phyloP scores from a whole-genome alignment of 2,329 filamentous ascomycete species.

The Ophiostoma piceae region DNA sequence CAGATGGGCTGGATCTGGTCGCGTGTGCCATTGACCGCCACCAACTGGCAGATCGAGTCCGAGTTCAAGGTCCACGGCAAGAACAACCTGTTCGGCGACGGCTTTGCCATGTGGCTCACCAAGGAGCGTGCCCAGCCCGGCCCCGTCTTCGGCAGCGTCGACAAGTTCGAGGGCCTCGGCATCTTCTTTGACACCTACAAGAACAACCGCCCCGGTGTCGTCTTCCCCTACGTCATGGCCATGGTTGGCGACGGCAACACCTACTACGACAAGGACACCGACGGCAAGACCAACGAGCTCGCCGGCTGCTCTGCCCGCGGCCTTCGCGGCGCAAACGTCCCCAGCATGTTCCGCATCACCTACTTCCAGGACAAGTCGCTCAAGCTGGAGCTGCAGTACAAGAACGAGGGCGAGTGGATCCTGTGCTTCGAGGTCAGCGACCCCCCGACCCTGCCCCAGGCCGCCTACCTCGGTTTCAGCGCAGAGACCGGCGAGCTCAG shows the following conservation, averaged over 20 bases:
- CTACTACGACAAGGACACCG: conserved; percentile 84
- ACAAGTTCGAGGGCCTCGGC: conserved; percentile 89
- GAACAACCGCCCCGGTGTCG: conserved; percentile 92
- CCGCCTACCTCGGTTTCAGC: conserved; percentile 69
- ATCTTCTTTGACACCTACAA: conserved; percentile 99
- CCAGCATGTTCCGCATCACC: conserved; percentile 81
- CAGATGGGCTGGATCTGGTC: conserved; percentile 93
- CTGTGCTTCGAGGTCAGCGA: conserved; percentile 74
- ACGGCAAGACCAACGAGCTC: conserved; percentile 88
- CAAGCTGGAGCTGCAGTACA: conserved; percentile 90
- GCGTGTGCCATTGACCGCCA: conserved; percentile 87
- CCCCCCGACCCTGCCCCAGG: conserved; percentile 70
- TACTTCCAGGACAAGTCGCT: conserved; percentile 96
- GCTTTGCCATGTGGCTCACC: conserved; percentile 96
- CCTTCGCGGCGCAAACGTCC: conserved; percentile 70
- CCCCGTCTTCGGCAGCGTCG: conserved; percentile 78
- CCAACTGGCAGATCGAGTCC: conserved; percentile 97
- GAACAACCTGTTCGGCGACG: conserved; percentile 88
- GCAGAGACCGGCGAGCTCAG: conserved; percentile 93
- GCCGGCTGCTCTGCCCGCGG: conserved; percentile 93
- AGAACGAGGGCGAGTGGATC: conserved; percentile 80
- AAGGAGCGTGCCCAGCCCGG: conserved; percentile 79
- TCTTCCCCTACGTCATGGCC: conserved; percentile 97
- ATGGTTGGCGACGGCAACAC: conserved; percentile 93
- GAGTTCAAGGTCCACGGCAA: conserved; percentile 92